These are phyloP conservation scores for Globisporangium middletonii DNA, from an alignment of 352 stramenopile genomes.

Conservation along the genomic window DNA sequence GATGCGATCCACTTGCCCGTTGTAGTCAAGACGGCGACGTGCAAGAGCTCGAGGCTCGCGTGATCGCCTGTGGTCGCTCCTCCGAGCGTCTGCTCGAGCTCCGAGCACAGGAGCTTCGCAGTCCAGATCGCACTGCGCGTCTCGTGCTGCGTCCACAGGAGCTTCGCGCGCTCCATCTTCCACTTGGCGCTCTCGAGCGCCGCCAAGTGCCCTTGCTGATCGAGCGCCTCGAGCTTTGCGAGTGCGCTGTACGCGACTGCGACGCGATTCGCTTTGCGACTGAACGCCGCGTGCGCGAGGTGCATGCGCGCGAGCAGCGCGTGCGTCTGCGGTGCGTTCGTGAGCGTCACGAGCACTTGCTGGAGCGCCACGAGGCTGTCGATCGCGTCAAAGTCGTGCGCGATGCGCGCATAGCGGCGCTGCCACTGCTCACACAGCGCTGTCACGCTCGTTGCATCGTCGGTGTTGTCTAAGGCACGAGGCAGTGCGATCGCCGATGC, in stretches of 20 bases:
- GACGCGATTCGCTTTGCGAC: conserved; percentile 57
- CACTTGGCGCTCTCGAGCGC: conserved; percentile 47
- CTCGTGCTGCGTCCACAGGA: conserved; percentile 76
- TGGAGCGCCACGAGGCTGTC: conserved; percentile 59
- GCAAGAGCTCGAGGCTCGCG: conserved; percentile 39
- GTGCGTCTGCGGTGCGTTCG: conserved; percentile 15
- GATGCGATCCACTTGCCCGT: conserved; percentile 92
- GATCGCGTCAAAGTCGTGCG: conserved; percentile 47
- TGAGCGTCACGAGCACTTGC: conserved; percentile 48
- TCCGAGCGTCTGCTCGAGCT: conserved; percentile 28
- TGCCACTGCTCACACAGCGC: conserved; percentile 41
- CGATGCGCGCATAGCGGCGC: conserved; percentile 29
- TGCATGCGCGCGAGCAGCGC: conserved; percentile 43
- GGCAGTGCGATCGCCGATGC: background rate
- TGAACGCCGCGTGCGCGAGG: conserved; percentile 42
- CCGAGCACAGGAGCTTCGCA: conserved; percentile 44
- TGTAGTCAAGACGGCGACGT: conserved; percentile 56
- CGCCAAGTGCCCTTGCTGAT: conserved; percentile 23
- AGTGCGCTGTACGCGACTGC: conserved; percentile 65
- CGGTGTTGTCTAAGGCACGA: background rate
- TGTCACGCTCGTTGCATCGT: conserved; percentile 7
- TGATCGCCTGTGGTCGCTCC: conserved; percentile 10
- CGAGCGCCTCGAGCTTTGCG: conserved; percentile 52
- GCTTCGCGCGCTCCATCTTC: conserved; percentile 72
- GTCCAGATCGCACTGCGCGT: conserved; percentile 66